Conservation (phyloP, 495 filamentous ascomycete genomes). For the Beverwykella pulmonaria region DNA sequence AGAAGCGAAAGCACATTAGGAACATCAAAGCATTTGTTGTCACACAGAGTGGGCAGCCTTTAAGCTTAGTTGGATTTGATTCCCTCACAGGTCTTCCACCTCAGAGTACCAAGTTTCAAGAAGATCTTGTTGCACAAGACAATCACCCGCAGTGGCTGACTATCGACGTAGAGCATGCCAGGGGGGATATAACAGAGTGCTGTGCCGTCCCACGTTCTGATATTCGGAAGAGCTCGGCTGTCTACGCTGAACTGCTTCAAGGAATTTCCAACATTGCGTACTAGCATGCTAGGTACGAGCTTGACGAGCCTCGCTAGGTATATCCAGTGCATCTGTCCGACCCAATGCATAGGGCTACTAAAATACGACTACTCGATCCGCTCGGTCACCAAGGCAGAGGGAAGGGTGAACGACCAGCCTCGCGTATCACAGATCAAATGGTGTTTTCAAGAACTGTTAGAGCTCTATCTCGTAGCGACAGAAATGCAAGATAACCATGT, state of each 20-base stretch:
- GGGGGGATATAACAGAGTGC: background rate
- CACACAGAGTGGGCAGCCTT: no score
- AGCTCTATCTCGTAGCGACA: constrained; percentile 10
- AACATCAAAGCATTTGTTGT: background rate
- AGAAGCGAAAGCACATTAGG: background rate
- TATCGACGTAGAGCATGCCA: background rate
- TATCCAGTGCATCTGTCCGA: constrained; percentile 11
- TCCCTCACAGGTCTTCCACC: no score
- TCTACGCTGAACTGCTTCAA: background rate
- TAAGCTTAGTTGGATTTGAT: no score
- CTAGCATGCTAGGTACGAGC: background rate
- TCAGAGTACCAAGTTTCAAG: no score
- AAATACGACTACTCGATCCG: background rate
- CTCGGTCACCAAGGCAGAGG: background rate
- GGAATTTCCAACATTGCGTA: no score
- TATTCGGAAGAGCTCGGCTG: background rate
- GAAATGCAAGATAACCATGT: constrained; percentile 3
- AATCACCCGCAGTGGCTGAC: background rate
- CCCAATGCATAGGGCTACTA: background rate
- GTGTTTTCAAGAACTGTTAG: background rate
- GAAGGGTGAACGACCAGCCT: background rate
- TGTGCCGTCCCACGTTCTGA: background rate
- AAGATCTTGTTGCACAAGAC: background rate
- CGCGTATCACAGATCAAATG: background rate
- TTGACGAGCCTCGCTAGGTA: background rate